Evolutionary conservation across 2,329 filamentous ascomycete species (phyloP).

Genomic region (Endothia cerciana): DNA sequence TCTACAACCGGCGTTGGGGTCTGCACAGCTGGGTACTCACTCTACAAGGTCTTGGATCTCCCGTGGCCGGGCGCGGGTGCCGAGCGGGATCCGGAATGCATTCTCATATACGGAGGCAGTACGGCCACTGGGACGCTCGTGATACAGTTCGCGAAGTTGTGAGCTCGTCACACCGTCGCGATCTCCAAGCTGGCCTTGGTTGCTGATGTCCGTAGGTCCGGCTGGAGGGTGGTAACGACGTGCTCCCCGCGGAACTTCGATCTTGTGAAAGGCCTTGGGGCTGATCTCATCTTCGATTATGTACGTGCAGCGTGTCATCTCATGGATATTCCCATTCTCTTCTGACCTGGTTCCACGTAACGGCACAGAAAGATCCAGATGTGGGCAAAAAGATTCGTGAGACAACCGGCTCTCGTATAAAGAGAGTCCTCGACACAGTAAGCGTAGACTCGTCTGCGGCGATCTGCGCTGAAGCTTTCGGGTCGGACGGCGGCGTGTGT

Average conservation of each 20-base stretch:
- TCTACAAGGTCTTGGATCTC: constrained; percentile 13
- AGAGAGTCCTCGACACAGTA: constrained; percentile 30
- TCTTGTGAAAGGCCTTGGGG: constrained; percentile 44
- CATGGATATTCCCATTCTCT: not conserved
- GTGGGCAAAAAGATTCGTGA: constrained; percentile 43
- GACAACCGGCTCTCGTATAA: constrained; percentile 44
- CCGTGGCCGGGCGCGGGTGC: not conserved
- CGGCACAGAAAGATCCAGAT: constrained; percentile 39
- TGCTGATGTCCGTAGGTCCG: constrained; percentile 14
- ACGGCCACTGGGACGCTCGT: constrained; percentile 23
- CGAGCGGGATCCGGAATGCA: not conserved
- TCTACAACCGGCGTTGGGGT: constrained; percentile 9
- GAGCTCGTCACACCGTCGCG: not conserved
- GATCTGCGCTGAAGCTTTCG: constrained; percentile 17
- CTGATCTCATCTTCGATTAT: constrained; percentile 47
- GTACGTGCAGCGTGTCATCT: not conserved
- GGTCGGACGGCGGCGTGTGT: constrained; percentile 11
- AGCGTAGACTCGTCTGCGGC: not conserved
- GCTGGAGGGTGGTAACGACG: constrained; percentile 27
- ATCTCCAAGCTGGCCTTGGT: too few relatives aligned
- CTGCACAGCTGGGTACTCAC: constrained; percentile 7
- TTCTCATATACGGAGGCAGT: constrained; percentile 25
- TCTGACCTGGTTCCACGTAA: constrained; percentile 18
- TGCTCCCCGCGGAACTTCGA: constrained; percentile 38
- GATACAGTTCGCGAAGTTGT: constrained; percentile 23